phyloP scores from a whole-genome alignment of 164 flowering plant genomes.

The Cinnamomum micranthum region DNA sequence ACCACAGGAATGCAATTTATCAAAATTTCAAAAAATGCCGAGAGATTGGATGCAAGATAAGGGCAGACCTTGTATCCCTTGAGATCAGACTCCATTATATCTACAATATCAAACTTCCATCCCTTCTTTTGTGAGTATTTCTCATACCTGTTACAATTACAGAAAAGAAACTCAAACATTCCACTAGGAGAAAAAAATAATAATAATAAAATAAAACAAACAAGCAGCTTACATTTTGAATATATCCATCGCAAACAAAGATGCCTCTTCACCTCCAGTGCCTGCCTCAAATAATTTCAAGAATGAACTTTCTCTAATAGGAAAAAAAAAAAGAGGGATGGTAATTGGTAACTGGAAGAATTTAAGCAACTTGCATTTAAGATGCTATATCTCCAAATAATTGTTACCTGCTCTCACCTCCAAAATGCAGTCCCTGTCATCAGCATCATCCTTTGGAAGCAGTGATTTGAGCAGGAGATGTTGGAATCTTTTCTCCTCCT shows the following conservation, averaged over 20 bases:
- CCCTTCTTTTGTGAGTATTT: slow-evolving; percentile 74
- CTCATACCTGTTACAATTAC: slow-evolving; percentile 63
- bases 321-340: too few species aligned
- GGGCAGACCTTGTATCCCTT: slow-evolving; percentile 74
- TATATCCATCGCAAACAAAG: slow-evolving; percentile 91
- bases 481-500: slow-evolving; percentile 68
- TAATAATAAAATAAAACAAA: not conserved
- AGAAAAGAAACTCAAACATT: not conserved
- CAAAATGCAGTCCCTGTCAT: slow-evolving; percentile 92
- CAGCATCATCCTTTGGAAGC: slow-evolving; percentile 96
- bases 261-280: slow-evolving; percentile 99
- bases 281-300: slow-evolving; percentile 38
- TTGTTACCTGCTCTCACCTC: slow-evolving; percentile 98
- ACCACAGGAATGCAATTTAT: not conserved
- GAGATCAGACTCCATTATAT: slow-evolving; percentile 63
- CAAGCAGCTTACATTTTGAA: slow-evolving; percentile 72
- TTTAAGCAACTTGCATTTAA: not conserved
- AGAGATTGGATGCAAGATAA: not conserved
- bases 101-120: slow-evolving; percentile 90
- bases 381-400: not conserved
- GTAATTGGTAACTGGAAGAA: not conserved
- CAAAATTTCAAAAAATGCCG: not conserved
- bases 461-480: slow-evolving; percentile 56
- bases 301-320: not conserved
- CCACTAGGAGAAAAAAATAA: not conserved